Conservation (phyloP, 176 grass and related monocot species). For the Canna indica region DNA sequence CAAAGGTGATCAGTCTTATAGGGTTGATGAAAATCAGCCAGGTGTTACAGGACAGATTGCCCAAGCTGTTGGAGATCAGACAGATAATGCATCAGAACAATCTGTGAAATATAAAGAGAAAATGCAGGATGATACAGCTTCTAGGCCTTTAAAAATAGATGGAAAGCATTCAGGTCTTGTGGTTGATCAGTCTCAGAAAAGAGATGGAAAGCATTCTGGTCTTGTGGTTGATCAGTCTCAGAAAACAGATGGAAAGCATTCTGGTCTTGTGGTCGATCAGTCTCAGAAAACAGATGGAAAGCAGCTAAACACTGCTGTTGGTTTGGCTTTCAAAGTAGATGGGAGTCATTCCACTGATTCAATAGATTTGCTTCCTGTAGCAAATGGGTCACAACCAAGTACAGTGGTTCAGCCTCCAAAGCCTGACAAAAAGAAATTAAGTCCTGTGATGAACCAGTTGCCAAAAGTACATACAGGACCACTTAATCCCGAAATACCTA, state of each 20-base stretch:
- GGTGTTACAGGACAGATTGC: constrained; percentile 23
- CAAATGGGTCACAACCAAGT: not conserved
- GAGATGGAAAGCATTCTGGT: not conserved
- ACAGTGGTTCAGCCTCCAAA: not conserved
- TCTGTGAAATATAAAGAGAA: constrained; percentile 18
- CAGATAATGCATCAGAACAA: constrained; percentile 14
- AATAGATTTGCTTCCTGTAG: not conserved
- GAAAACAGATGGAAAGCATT: not conserved
- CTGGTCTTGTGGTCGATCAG: not conserved
- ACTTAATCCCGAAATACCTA: not conserved
- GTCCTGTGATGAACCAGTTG: not conserved
- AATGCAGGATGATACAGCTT: constrained; percentile 9
- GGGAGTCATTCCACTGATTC: not conserved
- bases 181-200: not conserved
- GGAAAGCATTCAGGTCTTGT: not conserved
- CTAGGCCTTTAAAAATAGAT: constrained; percentile 7
- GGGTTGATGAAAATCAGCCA: constrained; percentile 22
- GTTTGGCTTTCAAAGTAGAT: not conserved
- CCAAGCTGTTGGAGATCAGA: constrained; percentile 8
- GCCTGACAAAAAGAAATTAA: not conserved
- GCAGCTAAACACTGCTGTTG: not conserved
- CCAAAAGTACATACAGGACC: not conserved
- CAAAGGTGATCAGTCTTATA: constrained; percentile 15
- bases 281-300: not conserved
- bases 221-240: constrained; percentile 1